phyloP scores from a whole-genome alignment of 2,329 filamentous ascomycete species.

The Chaetomium olivaceum region DNA sequence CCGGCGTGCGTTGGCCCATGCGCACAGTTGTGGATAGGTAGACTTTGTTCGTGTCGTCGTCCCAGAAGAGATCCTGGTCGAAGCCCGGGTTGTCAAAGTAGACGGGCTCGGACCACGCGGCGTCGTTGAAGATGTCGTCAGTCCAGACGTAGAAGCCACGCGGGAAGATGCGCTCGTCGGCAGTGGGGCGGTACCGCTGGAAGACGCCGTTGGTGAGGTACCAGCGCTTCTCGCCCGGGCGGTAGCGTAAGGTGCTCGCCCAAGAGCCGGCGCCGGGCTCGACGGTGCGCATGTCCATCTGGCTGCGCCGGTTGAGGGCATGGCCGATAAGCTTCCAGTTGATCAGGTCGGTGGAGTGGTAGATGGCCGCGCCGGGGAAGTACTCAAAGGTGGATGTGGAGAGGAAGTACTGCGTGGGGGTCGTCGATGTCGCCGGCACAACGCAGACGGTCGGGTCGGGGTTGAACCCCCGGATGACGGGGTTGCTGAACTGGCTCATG shows the following conservation, averaged over 20 bases:
- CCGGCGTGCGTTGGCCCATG: too few relatives aligned
- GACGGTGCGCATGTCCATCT: conserved; percentile 6
- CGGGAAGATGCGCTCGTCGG: conserved; percentile 9
- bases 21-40: too few relatives aligned
- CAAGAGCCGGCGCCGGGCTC: conserved; percentile 2
- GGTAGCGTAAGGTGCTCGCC: conserved; percentile 6
- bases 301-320: conserved; percentile 6
- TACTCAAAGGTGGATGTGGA: neutral
- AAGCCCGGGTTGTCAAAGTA: conserved; percentile 7
- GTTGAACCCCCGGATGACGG: conserved; percentile 6
- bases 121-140: conserved; percentile 6
- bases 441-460: conserved; percentile 6
- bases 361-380: conserved; percentile 7
- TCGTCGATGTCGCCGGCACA: neutral
- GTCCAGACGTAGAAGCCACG: conserved; percentile 7
- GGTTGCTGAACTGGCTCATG: conserved; percentile 5
- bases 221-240: neutral
- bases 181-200: neutral
- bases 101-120: neutral
- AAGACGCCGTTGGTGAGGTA: conserved; percentile 6
- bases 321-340: conserved; percentile 7
- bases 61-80: conserved; percentile 7
- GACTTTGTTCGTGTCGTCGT: neutral
- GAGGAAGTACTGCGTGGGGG: neutral
- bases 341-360: conserved; percentile 7